A percentile compares a stretch with the other conserved stretches of the same genome.
phyloP scores from a whole-genome alignment of 345 rosid species.

The Kernera saxatilis region DNA sequence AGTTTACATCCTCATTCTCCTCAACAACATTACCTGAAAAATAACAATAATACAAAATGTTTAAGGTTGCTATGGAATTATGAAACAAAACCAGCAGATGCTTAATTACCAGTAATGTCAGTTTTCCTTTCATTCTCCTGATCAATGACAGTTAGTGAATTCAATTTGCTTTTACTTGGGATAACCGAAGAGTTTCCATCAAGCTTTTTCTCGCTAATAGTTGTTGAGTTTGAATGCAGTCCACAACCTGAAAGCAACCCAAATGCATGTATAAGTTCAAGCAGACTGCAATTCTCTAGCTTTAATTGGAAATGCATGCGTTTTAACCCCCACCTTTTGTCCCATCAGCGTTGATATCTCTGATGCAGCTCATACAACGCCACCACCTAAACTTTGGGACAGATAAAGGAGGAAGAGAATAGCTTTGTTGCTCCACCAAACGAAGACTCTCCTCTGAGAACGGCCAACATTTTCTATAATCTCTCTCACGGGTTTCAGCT shows the following conservation, averaged over 20 bases:
- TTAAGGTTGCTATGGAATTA: neutral
- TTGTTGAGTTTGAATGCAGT: slow-evolving; percentile 18
- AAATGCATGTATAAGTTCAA: slow-evolving; percentile 24
- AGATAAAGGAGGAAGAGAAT: slow-evolving; percentile 43
- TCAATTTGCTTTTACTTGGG: slow-evolving; percentile 19
- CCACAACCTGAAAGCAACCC: slow-evolving; percentile 28
- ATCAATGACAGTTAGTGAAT: slow-evolving; percentile 21
- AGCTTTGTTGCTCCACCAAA: slow-evolving; percentile 28
- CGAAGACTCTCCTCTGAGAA: slow-evolving; percentile 41
- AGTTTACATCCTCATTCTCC: slow-evolving; percentile 24
- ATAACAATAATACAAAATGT: neutral
- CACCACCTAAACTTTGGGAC: slow-evolving; percentile 54
- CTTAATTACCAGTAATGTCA: slow-evolving; percentile 36
- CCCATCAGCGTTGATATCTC: slow-evolving; percentile 26
- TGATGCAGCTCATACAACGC: slow-evolving; percentile 45
- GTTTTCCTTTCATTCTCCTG: slow-evolving; percentile 26
- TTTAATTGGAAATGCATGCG: neutral
- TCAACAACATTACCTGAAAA: slow-evolving; percentile 35
- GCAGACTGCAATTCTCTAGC: neutral
- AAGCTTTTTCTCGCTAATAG: slow-evolving; percentile 18
- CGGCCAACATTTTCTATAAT: slow-evolving; percentile 54
- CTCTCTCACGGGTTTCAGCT: slow-evolving; percentile 43
- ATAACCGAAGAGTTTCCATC: slow-evolving; percentile 25
- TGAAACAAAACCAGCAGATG: slow-evolving; percentile 6
- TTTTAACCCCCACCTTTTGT: slow-evolving; percentile 7